phyloP scores from a whole-genome alignment of 768 basidiomycete species.

The Tulasnella sp. region DNA sequence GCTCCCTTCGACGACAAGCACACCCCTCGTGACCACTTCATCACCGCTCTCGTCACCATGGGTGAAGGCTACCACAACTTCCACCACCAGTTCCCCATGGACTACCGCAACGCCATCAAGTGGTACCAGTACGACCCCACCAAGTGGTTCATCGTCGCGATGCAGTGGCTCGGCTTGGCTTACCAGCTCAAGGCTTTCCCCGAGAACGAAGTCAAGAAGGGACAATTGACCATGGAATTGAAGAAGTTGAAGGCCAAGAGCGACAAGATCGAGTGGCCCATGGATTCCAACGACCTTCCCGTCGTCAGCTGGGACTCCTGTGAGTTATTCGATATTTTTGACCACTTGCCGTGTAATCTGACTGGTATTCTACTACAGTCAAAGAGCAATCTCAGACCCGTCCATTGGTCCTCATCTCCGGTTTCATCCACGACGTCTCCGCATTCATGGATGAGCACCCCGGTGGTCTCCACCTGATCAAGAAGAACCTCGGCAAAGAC shows the following conservation, averaged over 20 bases:
- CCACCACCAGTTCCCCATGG: conserved; percentile 95
- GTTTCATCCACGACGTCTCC: conserved; percentile 86
- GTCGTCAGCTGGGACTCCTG: conserved; percentile 81
- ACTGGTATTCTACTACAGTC: conserved; percentile 33
- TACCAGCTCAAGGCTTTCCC: conserved; percentile 64
- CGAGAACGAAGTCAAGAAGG: conserved; percentile 69
- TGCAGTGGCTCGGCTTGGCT: conserved; percentile 50
- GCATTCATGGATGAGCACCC: conserved; percentile 85
- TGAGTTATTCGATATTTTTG: conserved; percentile 28
- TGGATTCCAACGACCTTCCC: conserved; percentile 59
- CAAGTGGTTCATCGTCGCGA: conserved; percentile 77
- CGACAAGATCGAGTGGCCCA: conserved; percentile 70
- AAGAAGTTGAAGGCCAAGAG: conserved; percentile 74
- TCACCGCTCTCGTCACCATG: conserved; percentile 83
- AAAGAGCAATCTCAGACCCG: conserved; percentile 68
- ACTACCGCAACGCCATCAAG: conserved; percentile 91
- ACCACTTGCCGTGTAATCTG: not conserved
- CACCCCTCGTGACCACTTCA: conserved; percentile 76
- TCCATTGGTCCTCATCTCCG: conserved; percentile 75
- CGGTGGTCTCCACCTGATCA: conserved; percentile 74
- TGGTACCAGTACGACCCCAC: conserved; percentile 92
- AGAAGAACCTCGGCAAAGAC: conserved; percentile 79
- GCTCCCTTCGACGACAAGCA: conserved; percentile 92
- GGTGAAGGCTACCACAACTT: conserved; percentile 99
- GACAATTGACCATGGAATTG: conserved; percentile 87